phyloP scores from a whole-genome alignment of 441 rosid species.

The Metrosideros polymorpha region DNA sequence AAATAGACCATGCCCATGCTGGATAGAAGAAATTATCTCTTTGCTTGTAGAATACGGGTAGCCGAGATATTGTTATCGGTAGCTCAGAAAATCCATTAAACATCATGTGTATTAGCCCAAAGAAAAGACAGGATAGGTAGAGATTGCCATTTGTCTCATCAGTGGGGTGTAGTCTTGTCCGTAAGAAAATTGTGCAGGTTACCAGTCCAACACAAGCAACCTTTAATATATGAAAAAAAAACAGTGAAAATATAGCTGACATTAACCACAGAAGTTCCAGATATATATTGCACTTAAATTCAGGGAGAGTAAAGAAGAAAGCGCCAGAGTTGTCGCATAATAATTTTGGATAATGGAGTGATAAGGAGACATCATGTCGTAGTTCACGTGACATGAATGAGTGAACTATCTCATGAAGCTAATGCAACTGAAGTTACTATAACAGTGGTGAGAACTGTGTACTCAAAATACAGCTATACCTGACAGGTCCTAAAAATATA shows the following conservation, averaged over 20 bases:
- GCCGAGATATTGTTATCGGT: constrained; percentile 70
- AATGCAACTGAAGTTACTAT: not conserved
- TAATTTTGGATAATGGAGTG: not conserved
- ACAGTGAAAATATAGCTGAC: not conserved
- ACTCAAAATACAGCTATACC: constrained; percentile 26
- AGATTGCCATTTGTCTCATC: constrained; percentile 58
- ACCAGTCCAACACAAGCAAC: constrained; percentile 83
- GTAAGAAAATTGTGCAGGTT: constrained; percentile 64
- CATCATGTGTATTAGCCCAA: constrained; percentile 84
- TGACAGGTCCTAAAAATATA: constrained; percentile 79
- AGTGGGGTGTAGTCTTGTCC: constrained; percentile 77
- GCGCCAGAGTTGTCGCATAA: not conserved
- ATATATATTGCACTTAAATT: not conserved
- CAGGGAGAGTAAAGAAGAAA: not conserved
- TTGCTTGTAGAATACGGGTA: constrained; percentile 89
- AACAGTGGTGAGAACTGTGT: not conserved
- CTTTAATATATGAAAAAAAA: constrained; percentile 19
- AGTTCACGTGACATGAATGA: not conserved
- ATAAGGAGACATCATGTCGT: not conserved
- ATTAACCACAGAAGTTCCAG: not conserved
- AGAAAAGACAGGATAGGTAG: constrained; percentile 80
- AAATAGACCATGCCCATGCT: constrained; percentile 83
- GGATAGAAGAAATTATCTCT: constrained; percentile 89
- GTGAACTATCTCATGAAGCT: not conserved
- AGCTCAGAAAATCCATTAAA: constrained; percentile 88